These are phyloP conservation scores for Penicillium occitanis DNA, from an alignment of 2,329 filamentous ascomycete species.

Conservation along the genomic window DNA sequence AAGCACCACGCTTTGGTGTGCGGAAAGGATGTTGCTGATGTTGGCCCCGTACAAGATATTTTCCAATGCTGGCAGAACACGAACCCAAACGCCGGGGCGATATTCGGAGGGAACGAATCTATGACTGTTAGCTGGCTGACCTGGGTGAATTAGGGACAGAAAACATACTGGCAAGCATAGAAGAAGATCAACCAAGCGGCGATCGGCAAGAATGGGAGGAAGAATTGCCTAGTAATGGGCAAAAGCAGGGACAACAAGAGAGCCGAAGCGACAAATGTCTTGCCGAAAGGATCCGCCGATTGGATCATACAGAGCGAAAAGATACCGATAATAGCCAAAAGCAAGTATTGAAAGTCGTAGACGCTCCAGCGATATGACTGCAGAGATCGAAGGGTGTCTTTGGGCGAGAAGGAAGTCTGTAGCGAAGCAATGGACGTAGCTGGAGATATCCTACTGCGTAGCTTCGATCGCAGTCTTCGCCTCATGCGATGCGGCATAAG, in stretches of 20 bases:
- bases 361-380: constrained; percentile 76
- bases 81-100: constrained; percentile 91
- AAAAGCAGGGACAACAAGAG: constrained; percentile 71
- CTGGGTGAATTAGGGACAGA: background rate
- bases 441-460: constrained; percentile 65
- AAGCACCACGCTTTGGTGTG: constrained; percentile 77
- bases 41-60: constrained; percentile 97
- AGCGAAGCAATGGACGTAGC: constrained; percentile 72
- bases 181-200: constrained; percentile 88
- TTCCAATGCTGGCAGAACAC: constrained; percentile 88
- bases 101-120: constrained; percentile 89
- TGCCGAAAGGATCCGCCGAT: constrained; percentile 71
- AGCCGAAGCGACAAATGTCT: constrained; percentile 68
- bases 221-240: constrained; percentile 85
- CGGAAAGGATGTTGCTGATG: constrained; percentile 90
- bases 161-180: constrained; percentile 83
- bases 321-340: constrained; percentile 70
- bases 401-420: constrained; percentile 77
- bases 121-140: constrained; percentile 15
- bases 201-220: constrained; percentile 81
- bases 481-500: constrained; percentile 64
- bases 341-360: constrained; percentile 81
- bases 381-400: constrained; percentile 73
- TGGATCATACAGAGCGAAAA: constrained; percentile 84
- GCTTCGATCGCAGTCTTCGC: constrained; percentile 66